Evolutionary conservation across 2,329 filamentous ascomycete species (phyloP).

Genomic region (Penicillium griseofulvum): DNA sequence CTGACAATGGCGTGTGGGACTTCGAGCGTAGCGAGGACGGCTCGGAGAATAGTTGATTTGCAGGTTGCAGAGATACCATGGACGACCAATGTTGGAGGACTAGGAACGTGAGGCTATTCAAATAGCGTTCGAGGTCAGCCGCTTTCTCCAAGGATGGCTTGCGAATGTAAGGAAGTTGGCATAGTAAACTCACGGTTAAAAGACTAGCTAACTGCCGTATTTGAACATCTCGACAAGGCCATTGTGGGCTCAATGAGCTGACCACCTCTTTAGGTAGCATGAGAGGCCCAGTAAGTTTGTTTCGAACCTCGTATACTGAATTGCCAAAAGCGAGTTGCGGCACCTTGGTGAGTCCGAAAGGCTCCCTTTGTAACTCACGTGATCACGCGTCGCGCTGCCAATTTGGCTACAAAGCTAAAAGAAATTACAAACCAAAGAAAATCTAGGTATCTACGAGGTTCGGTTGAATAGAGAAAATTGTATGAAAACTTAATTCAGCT

Average conservation of each 20-base stretch:
- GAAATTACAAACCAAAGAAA: neutral
- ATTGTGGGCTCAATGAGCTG: conserved; percentile 38
- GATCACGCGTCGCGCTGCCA: conserved; percentile 18
- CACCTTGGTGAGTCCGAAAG: conserved; percentile 2
- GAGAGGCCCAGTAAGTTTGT: neutral
- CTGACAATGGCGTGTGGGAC: conserved; percentile 44
- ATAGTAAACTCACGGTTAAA: conserved; percentile 37
- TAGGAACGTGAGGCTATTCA: conserved; percentile 52
- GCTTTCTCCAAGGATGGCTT: neutral
- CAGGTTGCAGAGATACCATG: conserved; percentile 85
- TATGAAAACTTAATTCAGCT: conserved; percentile 10
- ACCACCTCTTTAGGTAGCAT: conserved; percentile 37
- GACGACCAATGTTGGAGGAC: conserved; percentile 70
- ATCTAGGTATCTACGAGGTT: neutral
- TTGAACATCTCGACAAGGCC: conserved; percentile 46
- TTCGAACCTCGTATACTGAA: neutral
- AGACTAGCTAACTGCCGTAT: conserved; percentile 41
- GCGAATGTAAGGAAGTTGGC: neutral
- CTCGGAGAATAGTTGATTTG: conserved; percentile 69
- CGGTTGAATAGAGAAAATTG: neutral
- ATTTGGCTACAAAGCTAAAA: neutral
- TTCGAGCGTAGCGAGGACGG: conserved; percentile 62
- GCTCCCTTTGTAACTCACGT: conserved; percentile 15
- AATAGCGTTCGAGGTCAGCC: neutral
- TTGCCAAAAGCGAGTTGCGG: conserved; percentile 3